Evolutionary conservation across 192 early-diverging fungal genomes (phyloP).

Genomic region (Pecoramyces ruminantium): DNA sequence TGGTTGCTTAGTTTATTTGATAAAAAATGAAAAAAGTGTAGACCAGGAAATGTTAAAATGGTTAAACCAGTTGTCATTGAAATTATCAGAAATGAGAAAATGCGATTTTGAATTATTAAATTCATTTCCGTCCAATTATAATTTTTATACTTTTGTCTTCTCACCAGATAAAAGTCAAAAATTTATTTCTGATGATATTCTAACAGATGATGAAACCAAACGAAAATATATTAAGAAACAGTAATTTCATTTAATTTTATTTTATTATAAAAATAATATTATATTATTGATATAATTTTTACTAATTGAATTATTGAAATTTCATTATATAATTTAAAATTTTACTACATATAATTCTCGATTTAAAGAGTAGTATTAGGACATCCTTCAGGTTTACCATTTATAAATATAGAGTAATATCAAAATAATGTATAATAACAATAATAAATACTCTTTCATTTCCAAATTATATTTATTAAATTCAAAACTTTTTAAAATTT

Average conservation of each 20-base stretch:
- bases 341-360: too few relatives aligned
- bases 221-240: background rate
- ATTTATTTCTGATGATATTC: background rate
- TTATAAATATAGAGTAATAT: background rate
- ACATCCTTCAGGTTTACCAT: background rate
- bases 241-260: background rate
- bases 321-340: too few relatives aligned
- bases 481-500: too few relatives aligned
- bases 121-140: background rate
- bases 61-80: background rate
- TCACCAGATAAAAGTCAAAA: background rate
- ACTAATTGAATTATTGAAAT: too few relatives aligned
- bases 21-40: background rate
- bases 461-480: too few relatives aligned
- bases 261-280: too few relatives aligned
- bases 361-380: too few relatives aligned
- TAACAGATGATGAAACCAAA: background rate
- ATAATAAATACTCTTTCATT: too few relatives aligned
- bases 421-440: background rate
- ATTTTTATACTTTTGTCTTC: background rate
- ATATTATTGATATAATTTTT: too few relatives aligned
- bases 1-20: background rate
- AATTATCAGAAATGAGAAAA: background rate
- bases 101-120: background rate
- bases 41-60: background rate